Evolutionary conservation across 306 rosid species (phyloP).

Genomic region (Malus domestica): ASM211411v1 NC_041803.1:27041001-27041500

Average conservation of each 20-base stretch:
- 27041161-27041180: slow-evolving; percentile 95
- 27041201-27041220: slow-evolving; percentile 17
- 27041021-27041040: slow-evolving; percentile 47
- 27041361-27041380: neutral
- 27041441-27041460: neutral
- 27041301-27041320: slow-evolving; percentile 69
- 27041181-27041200: slow-evolving; percentile 24
- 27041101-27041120: slow-evolving; percentile 6
- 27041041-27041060: slow-evolving; percentile 5
- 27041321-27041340: slow-evolving; percentile 91
- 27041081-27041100: neutral
- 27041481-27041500: neutral
- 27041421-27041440: neutral
- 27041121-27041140: slow-evolving; percentile 48
- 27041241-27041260: slow-evolving; percentile 46
- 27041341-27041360: slow-evolving; percentile 53
- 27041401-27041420: neutral
- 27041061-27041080: neutral
- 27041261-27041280: slow-evolving; percentile 83
- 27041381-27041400: neutral
- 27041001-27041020: slow-evolving; percentile 77
- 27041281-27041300: slow-evolving; percentile 93
- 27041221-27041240: slow-evolving; percentile 11
- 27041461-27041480: neutral
- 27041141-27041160: slow-evolving; percentile 74